Evolutionary conservation across 2,329 filamentous ascomycete genomes (phyloP).

Genomic region (Phyllosticta capitalensis): DNA sequence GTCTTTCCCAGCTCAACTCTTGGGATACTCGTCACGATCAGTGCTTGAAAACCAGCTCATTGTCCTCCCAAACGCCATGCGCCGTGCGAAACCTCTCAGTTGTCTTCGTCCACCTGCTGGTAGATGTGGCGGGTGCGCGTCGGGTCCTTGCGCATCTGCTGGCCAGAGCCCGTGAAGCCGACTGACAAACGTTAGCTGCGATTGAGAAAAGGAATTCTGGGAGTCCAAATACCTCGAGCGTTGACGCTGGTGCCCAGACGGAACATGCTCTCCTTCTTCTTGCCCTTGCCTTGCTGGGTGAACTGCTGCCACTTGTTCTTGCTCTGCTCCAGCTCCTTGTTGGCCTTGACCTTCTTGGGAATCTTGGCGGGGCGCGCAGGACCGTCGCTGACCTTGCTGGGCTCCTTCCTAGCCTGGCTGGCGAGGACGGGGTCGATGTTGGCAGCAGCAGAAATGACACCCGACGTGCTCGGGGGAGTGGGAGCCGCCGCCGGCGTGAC

Average conservation of each 20-base stretch:
- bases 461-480: conserved; percentile 29
- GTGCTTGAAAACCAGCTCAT: not conserved
- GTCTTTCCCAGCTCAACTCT: not conserved
- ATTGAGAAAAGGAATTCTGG: too few species aligned
- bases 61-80: not conserved
- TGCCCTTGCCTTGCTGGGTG: conserved; percentile 55
- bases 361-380: conserved; percentile 55
- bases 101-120: conserved; percentile 4
- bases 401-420: conserved; percentile 54
- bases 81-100: not conserved
- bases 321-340: conserved; percentile 79
- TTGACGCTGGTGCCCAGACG: conserved; percentile 79
- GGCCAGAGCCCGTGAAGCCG: conserved; percentile 90
- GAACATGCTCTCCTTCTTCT: conserved; percentile 89
- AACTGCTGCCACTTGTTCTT: conserved; percentile 97
- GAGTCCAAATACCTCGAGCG: conserved; percentile 89
- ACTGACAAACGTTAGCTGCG: conserved; percentile 46
- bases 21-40: not conserved
- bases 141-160: conserved; percentile 89
- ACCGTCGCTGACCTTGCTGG: conserved; percentile 53
- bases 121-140: conserved; percentile 43
- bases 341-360: conserved; percentile 73
- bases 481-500: conserved; percentile 36
- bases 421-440: conserved; percentile 57
- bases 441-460: conserved; percentile 57